Evolutionary conservation across 2,329 filamentous ascomycete species (phyloP).

Genomic region (Fusarium penzigii): DNA sequence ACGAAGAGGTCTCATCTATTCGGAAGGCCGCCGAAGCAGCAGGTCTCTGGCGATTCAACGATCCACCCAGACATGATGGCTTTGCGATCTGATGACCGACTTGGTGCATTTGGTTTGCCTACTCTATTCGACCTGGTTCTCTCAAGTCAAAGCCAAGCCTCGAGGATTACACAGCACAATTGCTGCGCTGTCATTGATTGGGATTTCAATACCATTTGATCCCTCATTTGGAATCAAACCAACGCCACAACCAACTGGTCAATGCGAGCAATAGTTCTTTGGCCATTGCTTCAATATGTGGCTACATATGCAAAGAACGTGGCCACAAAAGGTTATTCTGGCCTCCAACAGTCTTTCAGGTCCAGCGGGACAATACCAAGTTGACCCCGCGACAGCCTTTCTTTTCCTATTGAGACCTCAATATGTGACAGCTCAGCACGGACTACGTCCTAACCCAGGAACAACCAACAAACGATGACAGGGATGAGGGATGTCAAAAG

Average conservation of each 20-base stretch:
- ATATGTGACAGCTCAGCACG: constrained; percentile 20
- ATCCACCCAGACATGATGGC: constrained; percentile 55
- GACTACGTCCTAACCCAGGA: constrained; percentile 7
- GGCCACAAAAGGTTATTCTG: constrained; percentile 8
- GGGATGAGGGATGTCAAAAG: constrained; percentile 3
- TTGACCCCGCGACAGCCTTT: neutral
- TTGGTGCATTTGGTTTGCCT: neutral
- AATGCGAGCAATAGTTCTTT: constrained; percentile 10
- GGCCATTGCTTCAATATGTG: constrained; percentile 7
- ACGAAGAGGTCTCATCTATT: constrained; percentile 66
- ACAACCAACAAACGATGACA: constrained; percentile 15
- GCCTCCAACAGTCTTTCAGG: constrained; percentile 10
- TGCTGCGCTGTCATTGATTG: neutral
- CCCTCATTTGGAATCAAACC: constrained; percentile 9
- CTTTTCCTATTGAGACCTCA: constrained; percentile 4
- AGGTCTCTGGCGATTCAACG: constrained; percentile 78
- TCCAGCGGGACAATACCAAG: constrained; percentile 16
- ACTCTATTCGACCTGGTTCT: no score
- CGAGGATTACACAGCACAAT: no score
- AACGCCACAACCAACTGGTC: constrained; percentile 14
- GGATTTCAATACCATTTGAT: constrained; percentile 11
- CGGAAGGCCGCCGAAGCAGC: constrained; percentile 67
- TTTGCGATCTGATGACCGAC: constrained; percentile 47
- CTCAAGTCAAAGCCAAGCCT: no score
- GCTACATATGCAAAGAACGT: constrained; percentile 1